Conservation (phyloP, 371 early-diverging fungal species). For the Apophysomyces elegans region DNA sequence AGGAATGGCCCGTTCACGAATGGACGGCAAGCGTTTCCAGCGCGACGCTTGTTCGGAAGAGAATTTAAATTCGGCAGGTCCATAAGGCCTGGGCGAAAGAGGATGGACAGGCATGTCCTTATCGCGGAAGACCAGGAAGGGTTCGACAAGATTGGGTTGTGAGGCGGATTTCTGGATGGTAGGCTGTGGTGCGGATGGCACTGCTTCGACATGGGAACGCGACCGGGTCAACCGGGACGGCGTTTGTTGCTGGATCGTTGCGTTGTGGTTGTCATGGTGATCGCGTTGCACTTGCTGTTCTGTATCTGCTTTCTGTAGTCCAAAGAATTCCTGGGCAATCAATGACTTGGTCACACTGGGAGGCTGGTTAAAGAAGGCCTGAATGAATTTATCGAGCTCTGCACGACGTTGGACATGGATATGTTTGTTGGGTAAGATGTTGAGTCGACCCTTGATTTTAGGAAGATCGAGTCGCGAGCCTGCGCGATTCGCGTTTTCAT, state of each 20-base stretch:
- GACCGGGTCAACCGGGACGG: conserved; percentile 5
- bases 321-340: conserved; percentile 37
- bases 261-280: conserved; percentile 16
- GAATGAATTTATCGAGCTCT: conserved; percentile 32
- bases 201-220: conserved; percentile 12
- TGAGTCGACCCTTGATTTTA: conserved; percentile 22
- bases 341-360: conserved; percentile 25
- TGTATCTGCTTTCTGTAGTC: conserved; percentile 27
- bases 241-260: background rate
- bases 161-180: conserved; percentile 6
- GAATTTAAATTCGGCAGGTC: background rate
- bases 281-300: conserved; percentile 20
- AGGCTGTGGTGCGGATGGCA: background rate
- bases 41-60: background rate
- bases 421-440: conserved; percentile 25
- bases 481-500: conserved; percentile 17
- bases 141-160: conserved; percentile 1
- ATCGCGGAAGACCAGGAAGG: background rate
- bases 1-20: background rate
- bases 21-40: conserved; percentile 6
- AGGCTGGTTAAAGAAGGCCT: conserved; percentile 26
- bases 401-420: conserved; percentile 21
- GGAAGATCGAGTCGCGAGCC: conserved; percentile 21
- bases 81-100: conserved; percentile 11
- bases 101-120: conserved; percentile 7